Percentiles rank a stretch among this genome's conserved stretches.
phyloP scores from a whole-genome alignment of 768 basidiomycete genomes.

The Lepiota brunneoincarnata region DNA sequence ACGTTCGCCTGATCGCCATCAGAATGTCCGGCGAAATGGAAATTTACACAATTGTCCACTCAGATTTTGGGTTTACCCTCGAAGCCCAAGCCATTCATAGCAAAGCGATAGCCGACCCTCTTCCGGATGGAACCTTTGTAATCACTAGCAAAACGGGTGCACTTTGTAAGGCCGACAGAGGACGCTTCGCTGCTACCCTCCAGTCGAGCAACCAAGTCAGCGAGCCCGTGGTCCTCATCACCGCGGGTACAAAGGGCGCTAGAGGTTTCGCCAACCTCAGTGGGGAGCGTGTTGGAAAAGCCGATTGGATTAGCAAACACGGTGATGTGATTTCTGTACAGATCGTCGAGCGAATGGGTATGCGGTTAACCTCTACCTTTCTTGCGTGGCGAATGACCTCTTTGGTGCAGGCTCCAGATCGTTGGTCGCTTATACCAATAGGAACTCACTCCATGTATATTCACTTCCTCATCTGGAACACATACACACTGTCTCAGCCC shows the following conservation, averaged over 20 bases:
- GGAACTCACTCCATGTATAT: conserved; percentile 48
- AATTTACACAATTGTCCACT: conserved; percentile 50
- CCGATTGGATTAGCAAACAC: conserved; percentile 56
- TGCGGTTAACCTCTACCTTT: conserved; percentile 14
- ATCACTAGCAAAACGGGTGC: conserved; percentile 53
- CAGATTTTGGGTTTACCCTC: conserved; percentile 34
- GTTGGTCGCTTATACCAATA: conserved; percentile 55
- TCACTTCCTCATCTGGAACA: conserved; percentile 63
- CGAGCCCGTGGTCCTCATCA: conserved; percentile 38
- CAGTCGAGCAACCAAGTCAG: conserved; percentile 16
- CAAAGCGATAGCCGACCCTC: conserved; percentile 42
- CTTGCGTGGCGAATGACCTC: conserved; percentile 4
- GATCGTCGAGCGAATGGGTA: conserved; percentile 63
- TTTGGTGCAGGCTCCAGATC: conserved; percentile 43
- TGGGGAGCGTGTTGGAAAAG: conserved; percentile 65
- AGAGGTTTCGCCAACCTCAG: conserved; percentile 54
- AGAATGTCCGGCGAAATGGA: conserved; percentile 56
- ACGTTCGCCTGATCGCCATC: conserved; percentile 61
- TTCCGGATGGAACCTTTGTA: conserved; percentile 50
- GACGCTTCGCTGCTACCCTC: conserved; percentile 36
- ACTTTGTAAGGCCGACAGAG: conserved; percentile 39
- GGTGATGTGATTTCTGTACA: conserved; percentile 50
- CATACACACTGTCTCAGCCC: conserved; percentile 43
- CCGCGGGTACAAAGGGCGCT: conserved; percentile 57
- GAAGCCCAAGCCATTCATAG: conserved; percentile 27